Evolutionary conservation across 148 eudicot genomes (phyloP).

Genomic region (Persicaria tinctoria): DNA sequence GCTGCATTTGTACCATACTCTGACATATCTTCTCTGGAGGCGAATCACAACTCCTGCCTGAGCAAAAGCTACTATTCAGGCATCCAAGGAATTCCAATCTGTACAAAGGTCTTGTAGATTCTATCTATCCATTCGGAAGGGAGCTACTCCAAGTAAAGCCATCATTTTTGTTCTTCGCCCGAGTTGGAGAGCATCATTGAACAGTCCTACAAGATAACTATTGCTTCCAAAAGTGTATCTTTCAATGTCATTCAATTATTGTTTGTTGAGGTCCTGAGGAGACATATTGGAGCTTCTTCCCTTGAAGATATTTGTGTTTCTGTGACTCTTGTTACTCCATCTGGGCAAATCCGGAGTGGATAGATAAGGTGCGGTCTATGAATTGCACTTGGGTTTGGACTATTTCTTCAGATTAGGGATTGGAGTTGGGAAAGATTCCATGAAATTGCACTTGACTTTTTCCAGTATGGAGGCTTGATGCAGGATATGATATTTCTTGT

Average conservation of each 20-base stretch:
- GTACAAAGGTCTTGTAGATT: slow-evolving; percentile 8
- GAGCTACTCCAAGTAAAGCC: neutral
- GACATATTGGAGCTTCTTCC: neutral
- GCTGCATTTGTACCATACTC: slow-evolving; percentile 10
- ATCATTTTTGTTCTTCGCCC: neutral
- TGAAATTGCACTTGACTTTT: neutral
- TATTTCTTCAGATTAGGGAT: neutral
- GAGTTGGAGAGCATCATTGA: neutral
- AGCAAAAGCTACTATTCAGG: neutral
- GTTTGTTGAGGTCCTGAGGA: neutral
- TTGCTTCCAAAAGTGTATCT: slow-evolving; percentile 7
- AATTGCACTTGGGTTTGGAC: no score
- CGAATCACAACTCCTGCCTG: neutral
- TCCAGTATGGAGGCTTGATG: neutral
- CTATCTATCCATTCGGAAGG: neutral
- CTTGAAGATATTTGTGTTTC: neutral
- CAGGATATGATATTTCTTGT: neutral
- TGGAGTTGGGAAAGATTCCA: neutral
- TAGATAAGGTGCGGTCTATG: neutral
- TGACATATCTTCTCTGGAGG: slow-evolving; percentile 10
- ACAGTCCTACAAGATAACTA: neutral
- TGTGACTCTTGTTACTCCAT: slow-evolving; percentile 8
- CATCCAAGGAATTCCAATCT: neutral
- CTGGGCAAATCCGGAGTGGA: neutral
- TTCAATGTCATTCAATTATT: slow-evolving; percentile 7